Percentiles rank a stretch among this genome's conserved stretches.
Conservation (phyloP, 2,329 filamentous ascomycete genomes). For the Apiospora pterosperma region DNA sequence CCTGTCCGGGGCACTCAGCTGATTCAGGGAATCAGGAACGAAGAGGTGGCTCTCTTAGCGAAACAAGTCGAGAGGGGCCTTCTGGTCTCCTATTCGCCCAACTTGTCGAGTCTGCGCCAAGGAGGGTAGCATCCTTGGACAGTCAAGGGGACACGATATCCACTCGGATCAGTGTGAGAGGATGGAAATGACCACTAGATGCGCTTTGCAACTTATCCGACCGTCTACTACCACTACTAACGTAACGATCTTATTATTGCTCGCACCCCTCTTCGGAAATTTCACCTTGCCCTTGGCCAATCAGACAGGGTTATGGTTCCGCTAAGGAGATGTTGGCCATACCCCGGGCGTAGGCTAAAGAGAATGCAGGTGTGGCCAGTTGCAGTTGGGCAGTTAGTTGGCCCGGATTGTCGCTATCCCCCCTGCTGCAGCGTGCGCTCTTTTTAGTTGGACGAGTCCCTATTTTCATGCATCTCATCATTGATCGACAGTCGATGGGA, state of each 20-base stretch:
- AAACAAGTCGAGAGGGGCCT: slow-evolving; percentile 10
- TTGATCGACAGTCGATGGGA: not conserved
- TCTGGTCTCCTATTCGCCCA: slow-evolving; percentile 14
- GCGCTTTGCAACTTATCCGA: not conserved
- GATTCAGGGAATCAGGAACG: slow-evolving; percentile 11
- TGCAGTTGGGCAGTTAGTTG: not conserved
- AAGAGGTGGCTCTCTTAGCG: slow-evolving; percentile 14
- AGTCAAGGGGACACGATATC: not conserved
- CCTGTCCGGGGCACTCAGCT: not conserved
- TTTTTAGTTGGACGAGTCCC: slow-evolving; percentile 1
- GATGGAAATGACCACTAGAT: not conserved
- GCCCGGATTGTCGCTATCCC: not conserved
- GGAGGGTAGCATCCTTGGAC: not conserved
- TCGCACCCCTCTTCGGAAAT: not conserved
- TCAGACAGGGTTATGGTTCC: not conserved
- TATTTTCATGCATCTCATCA: not conserved
- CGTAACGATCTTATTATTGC: slow-evolving; percentile 1
- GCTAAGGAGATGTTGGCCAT: not conserved
- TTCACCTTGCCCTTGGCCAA: not conserved
- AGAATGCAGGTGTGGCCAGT: not conserved
- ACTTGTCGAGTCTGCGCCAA: not conserved
- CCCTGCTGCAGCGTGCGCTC: not conserved
- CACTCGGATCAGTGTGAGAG: not conserved
- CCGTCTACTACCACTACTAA: not conserved
- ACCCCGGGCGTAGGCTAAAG: not conserved